Evolutionary conservation across 2,329 filamentous ascomycete genomes (phyloP).

Genomic region (Stenocarpella maydis): DNA sequence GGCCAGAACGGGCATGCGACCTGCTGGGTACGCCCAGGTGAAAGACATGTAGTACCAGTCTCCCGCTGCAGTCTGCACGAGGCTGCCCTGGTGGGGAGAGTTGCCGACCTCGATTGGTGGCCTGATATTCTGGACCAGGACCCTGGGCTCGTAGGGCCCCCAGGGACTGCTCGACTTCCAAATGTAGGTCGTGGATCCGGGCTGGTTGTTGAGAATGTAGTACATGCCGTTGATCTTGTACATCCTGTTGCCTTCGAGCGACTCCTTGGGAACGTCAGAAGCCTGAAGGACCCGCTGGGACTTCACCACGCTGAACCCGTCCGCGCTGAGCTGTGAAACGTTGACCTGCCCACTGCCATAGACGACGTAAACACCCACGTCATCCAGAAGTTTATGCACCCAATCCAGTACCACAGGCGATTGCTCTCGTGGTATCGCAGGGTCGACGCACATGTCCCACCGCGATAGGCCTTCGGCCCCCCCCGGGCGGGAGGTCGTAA

Average conservation of each 20-base stretch:
- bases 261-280: constrained; percentile 44
- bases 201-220: constrained; percentile 61
- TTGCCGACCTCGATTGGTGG: constrained; percentile 56
- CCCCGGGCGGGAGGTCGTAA: constrained; percentile 54
- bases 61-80: constrained; percentile 59
- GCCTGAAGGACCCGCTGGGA: constrained; percentile 54
- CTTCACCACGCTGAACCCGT: constrained; percentile 55
- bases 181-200: constrained; percentile 55
- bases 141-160: constrained; percentile 59
- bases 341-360: constrained; percentile 59
- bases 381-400: constrained; percentile 58
- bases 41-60: constrained; percentile 69
- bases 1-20: constrained; percentile 64
- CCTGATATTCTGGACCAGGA: constrained; percentile 52
- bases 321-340: constrained; percentile 59
- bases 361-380: constrained; percentile 66
- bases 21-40: constrained; percentile 62
- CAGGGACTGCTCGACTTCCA: constrained; percentile 58
- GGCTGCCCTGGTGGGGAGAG: constrained; percentile 62
- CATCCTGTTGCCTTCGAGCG: constrained; percentile 61
- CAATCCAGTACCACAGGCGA: constrained; percentile 64
- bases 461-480: constrained; percentile 55
- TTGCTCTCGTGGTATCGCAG: constrained; percentile 60
- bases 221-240: constrained; percentile 65
- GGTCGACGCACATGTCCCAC: constrained; percentile 64